phyloP scores from a whole-genome alignment of 108 stramenopile species.

The Seminavis robusta region DNA sequence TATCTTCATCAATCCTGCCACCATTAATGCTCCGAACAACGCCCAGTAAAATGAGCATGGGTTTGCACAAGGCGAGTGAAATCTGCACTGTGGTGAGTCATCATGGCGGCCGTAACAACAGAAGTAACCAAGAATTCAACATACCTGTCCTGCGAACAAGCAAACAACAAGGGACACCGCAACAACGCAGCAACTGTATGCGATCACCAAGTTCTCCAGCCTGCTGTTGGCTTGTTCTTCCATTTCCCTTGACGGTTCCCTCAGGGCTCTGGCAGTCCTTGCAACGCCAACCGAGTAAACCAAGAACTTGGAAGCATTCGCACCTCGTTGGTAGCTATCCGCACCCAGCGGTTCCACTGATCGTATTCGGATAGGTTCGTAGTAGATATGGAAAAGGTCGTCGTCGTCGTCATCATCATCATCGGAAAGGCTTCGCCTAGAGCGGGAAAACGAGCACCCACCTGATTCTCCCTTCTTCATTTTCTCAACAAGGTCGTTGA shows the following conservation, averaged over 20 bases:
- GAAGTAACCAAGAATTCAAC: conserved; percentile 11
- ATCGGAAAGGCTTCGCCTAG: neutral
- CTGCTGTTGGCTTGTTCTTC: conserved; percentile 3
- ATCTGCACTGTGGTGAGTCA: conserved; percentile 9
- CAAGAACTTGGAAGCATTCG: neutral
- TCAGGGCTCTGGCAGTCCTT: neutral
- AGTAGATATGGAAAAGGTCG: conserved; percentile 3
- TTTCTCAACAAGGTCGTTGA: conserved; percentile 1
- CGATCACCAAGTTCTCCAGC: conserved; percentile 5
- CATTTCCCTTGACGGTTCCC: neutral
- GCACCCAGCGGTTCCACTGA: conserved; percentile 13
- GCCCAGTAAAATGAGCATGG: conserved; percentile 25
- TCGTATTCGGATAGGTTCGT: conserved; percentile 13
- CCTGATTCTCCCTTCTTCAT: conserved; percentile 15
- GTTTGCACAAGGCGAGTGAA: conserved; percentile 24
- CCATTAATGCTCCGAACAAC: conserved; percentile 39
- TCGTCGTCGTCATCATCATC: conserved; percentile 2
- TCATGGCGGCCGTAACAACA: conserved; percentile 5
- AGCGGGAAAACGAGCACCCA: conserved; percentile 7
- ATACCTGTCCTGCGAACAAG: conserved; percentile 14
- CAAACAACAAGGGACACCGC: conserved; percentile 6
- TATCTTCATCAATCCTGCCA: conserved; percentile 34
- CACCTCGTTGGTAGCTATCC: conserved; percentile 20
- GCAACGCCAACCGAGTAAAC: conserved; percentile 26
- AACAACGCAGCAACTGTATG: conserved; percentile 9